These are phyloP conservation scores for Ustilago bromivora DNA, from an alignment of 1,284 basidiomycete genomes.

Conservation along the genomic window DNA sequence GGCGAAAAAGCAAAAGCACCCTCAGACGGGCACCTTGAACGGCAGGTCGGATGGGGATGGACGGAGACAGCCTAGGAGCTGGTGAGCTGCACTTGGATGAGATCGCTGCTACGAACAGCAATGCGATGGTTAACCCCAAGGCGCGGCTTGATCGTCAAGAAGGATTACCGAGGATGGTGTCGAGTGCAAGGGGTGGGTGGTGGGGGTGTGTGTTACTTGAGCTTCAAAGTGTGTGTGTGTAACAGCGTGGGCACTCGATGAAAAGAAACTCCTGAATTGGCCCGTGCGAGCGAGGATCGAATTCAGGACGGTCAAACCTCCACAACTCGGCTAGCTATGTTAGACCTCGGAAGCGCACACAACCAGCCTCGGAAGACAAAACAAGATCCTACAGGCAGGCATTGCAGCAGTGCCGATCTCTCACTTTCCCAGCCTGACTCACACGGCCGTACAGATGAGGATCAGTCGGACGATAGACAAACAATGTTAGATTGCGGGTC, in stretches of 20 bases:
- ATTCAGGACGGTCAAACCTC: not conserved
- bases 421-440: not conserved
- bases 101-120: no score
- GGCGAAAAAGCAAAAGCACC: not conserved
- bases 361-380: no score
- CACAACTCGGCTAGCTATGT: not conserved
- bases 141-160: no score
- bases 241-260: not conserved
- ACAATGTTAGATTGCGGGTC: no score
- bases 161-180: no score
- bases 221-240: not conserved
- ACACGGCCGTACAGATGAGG: no score
- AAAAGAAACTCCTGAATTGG: slow-evolving; percentile 2
- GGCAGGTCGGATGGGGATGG: not conserved
- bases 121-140: no score
- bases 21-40: not conserved
- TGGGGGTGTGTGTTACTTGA: no score
- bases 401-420: slow-evolving; percentile 2
- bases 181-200: no score
- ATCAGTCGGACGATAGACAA: no score
- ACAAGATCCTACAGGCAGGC: not conserved
- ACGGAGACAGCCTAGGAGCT: no score
- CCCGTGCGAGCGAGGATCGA: not conserved
- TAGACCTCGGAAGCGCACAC: not conserved
- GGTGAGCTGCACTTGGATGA: no score